Evolutionary conservation across 129 eudicot species (phyloP), one percentile per base, ranked within the genome.

Genomic region (Flaveria bidentis): DNA sequence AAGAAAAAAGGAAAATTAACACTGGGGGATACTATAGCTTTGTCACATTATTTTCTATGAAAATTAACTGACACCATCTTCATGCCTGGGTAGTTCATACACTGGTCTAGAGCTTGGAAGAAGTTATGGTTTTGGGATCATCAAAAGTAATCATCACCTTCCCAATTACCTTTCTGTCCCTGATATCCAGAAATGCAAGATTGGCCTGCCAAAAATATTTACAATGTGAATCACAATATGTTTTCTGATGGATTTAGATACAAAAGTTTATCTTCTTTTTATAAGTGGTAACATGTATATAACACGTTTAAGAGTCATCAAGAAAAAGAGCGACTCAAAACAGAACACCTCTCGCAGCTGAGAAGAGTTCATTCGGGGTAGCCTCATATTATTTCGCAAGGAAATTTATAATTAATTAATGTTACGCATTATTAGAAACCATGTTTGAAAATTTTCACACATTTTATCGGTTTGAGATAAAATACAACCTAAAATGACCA

Each of bases 111-210:
- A 93, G 96, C 86, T 87, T 90, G 20, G 98, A 66, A 30, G 98
- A 69, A 70, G 82, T 75, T 60, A 28, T 85, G 44, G 80, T 30
- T 66, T 77, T 87, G 61, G 67, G 71, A 58, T 87, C 96, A 69
- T 91, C 89, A 28, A 91, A 83, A 28, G 70, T 84, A 72, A 95
- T 80, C 91, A 95, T 83, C 86, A 94, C 96, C 85, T 95, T 91
- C 67, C 99, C 99, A 15, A 91, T 89, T 44, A 83, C 97, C 81
- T 87, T 88, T 77, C 97, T 78, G 55, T 95, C 97, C 80, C 84
- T 87, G 22, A 95, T 89, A 36, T 94, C 96, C 60, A 84, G 72
- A 82, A 95, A 95, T 15, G 96, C 97, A 74, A 90, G 90, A 74
- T 90, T 66, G 11, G 87, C 96, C 98, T 92, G 94, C 80, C 69